A percentile compares a stretch with the other conserved stretches of the same genome.
phyloP scores from a whole-genome alignment of 805 yeast species.

The Starmerella stellata region DNA sequence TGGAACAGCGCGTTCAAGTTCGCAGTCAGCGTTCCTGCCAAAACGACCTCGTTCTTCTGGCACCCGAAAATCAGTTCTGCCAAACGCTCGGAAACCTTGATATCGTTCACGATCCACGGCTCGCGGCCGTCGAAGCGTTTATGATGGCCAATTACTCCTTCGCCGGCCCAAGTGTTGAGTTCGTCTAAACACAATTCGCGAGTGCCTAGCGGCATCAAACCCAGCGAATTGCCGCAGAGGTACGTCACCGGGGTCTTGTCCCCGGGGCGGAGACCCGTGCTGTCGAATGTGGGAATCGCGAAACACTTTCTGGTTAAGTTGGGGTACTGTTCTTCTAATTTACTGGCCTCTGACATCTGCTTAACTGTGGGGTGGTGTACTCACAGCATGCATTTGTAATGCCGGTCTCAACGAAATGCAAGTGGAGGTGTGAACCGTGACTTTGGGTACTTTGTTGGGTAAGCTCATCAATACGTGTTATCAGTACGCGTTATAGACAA shows the following conservation, averaged over 20 bases:
- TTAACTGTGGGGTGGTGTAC: not conserved
- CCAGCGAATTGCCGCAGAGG: conserved; percentile 86
- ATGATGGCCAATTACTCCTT: conserved; percentile 79
- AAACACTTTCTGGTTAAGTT: conserved; percentile 22
- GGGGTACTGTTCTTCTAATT: conserved; percentile 1
- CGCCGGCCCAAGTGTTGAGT: conserved; percentile 59
- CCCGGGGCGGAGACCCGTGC: conserved; percentile 32
- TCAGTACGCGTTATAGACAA: too few species aligned
- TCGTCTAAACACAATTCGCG: conserved; percentile 42
- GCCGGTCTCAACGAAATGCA: too few species aligned
- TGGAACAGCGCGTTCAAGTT: conserved; percentile 59
- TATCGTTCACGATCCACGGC: conserved; percentile 76
- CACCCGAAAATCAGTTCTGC: conserved; percentile 64
- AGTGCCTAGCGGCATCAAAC: conserved; percentile 62
- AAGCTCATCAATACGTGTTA: too few species aligned
- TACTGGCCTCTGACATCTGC: not conserved
- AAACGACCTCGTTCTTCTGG: conserved; percentile 52
- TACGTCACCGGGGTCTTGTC: conserved; percentile 30
- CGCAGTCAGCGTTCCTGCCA: conserved; percentile 71
- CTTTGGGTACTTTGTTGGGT: too few species aligned
- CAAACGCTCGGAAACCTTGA: conserved; percentile 50
- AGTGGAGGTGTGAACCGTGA: too few species aligned
- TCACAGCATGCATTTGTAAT: too few species aligned
- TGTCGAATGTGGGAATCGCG: conserved; percentile 45
- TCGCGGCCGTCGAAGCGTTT: conserved; percentile 24